phyloP scores from a whole-genome alignment of 495 filamentous ascomycete genomes.

The Aspergillus bertholletiae region DNA sequence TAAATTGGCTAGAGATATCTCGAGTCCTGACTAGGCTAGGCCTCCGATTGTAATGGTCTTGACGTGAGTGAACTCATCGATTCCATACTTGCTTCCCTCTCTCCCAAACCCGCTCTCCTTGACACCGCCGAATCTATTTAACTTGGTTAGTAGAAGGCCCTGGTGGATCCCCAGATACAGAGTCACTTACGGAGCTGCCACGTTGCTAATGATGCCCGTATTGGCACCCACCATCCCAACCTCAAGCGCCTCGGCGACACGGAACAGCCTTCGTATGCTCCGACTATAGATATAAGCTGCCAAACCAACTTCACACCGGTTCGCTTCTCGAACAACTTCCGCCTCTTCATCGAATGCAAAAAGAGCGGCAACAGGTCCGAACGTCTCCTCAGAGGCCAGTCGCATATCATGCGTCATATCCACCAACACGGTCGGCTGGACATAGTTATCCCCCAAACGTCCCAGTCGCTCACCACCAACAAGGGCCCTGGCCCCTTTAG shows the following conservation, averaged over 20 bases:
- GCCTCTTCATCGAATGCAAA: constrained; percentile 79
- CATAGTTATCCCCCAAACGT: constrained; percentile 72
- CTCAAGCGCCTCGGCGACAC: constrained; percentile 79
- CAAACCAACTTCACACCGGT: constrained; percentile 71
- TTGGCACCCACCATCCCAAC: constrained; percentile 90
- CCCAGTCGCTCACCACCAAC: constrained; percentile 65
- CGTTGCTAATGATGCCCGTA: constrained; percentile 78
- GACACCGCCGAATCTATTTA: constrained; percentile 87
- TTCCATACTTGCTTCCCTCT: not conserved
- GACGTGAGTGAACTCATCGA: not conserved
- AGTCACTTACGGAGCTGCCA: constrained; percentile 58
- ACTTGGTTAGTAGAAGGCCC: constrained; percentile 11
- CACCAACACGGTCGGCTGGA: constrained; percentile 73
- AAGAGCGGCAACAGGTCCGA: constrained; percentile 79
- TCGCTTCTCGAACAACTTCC: constrained; percentile 78
- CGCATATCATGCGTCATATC: constrained; percentile 78
- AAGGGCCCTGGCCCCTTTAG: constrained; percentile 68
- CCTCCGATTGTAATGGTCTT: not conserved
- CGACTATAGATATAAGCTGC: constrained; percentile 84
- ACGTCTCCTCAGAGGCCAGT: constrained; percentile 77
- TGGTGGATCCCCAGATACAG: not conserved
- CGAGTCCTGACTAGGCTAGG: not conserved
- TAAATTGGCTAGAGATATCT: no score
- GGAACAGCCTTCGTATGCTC: constrained; percentile 65
- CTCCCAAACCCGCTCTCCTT: constrained; percentile 89